These are phyloP conservation scores for Mycena vitilis DNA, from an alignment of 768 basidiomycete genomes.

Conservation along the genomic window DNA sequence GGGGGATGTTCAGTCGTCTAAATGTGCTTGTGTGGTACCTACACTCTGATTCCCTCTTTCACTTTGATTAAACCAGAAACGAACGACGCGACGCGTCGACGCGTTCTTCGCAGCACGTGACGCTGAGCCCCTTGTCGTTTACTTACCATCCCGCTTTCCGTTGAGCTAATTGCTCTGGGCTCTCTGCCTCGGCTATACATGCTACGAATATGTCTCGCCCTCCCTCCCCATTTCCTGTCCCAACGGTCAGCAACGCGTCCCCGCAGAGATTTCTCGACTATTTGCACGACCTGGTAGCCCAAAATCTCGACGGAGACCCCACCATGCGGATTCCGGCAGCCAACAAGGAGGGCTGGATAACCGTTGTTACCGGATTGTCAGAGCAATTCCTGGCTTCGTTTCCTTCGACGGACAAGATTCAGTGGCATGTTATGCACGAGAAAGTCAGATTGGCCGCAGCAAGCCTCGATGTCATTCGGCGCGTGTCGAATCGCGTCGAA, in stretches of 20 bases:
- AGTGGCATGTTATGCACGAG: conserved; percentile 68
- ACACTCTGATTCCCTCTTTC: too few species aligned
- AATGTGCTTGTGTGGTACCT: background rate
- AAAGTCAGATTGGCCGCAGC: conserved; percentile 66
- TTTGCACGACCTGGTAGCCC: conserved; percentile 51
- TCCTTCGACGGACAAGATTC: conserved; percentile 61
- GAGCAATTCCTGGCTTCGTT: conserved; percentile 66
- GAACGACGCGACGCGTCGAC: background rate
- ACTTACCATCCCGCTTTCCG: background rate
- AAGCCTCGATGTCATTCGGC: conserved; percentile 65
- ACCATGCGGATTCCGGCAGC: conserved; percentile 43
- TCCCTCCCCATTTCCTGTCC: conserved; percentile 45
- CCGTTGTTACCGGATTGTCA: conserved; percentile 62
- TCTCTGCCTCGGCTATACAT: background rate
- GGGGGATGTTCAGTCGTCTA: background rate
- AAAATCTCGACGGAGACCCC: conserved; percentile 49
- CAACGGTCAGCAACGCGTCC: conserved; percentile 47
- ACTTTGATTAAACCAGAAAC: background rate
- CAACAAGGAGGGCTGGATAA: conserved; percentile 60
- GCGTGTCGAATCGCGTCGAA: conserved; percentile 61
- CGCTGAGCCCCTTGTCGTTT: background rate
- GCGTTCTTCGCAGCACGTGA: background rate
- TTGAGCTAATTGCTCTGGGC: background rate
- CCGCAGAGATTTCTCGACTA: conserved; percentile 57
- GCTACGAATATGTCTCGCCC: conserved; percentile 30